phyloP scores from a whole-genome alignment of 345 rosid genomes.

The Pistacia atlantica region DNA sequence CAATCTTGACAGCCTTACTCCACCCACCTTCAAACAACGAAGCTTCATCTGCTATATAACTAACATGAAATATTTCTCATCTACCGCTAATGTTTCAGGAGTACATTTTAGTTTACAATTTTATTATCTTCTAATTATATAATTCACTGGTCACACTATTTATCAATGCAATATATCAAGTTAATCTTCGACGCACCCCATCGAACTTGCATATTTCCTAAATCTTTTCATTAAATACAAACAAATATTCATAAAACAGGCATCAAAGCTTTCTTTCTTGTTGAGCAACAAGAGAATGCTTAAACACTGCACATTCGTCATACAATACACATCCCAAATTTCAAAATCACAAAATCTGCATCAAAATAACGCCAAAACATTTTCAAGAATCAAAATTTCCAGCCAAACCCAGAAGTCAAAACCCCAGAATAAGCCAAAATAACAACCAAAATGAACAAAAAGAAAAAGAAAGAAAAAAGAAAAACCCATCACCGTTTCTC shows the following conservation, averaged over 20 bases:
- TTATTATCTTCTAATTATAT: background rate
- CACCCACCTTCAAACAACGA: background rate
- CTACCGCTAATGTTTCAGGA: background rate
- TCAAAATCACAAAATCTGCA: constrained; percentile 1
- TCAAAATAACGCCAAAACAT: background rate
- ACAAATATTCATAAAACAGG: background rate
- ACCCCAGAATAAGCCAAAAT: background rate
- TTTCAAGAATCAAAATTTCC: background rate
- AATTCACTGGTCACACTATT: background rate
- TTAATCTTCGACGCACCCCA: background rate
- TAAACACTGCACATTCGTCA: no score
- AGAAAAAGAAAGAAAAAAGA: background rate
- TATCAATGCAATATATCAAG: background rate
- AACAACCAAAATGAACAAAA: background rate
- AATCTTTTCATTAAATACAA: background rate
- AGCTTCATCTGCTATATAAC: background rate
- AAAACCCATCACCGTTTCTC: constrained; percentile 41
- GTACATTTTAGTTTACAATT: background rate
- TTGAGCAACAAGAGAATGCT: no score
- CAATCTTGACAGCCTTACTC: background rate
- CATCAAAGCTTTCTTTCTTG: background rate
- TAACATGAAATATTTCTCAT: background rate
- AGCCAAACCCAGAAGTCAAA: background rate
- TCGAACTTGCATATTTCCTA: background rate
- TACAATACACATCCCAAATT: background rate